Evolutionary conservation across 441 rosid genomes (phyloP).

Genomic region (Raphanus hybrid): DNA sequence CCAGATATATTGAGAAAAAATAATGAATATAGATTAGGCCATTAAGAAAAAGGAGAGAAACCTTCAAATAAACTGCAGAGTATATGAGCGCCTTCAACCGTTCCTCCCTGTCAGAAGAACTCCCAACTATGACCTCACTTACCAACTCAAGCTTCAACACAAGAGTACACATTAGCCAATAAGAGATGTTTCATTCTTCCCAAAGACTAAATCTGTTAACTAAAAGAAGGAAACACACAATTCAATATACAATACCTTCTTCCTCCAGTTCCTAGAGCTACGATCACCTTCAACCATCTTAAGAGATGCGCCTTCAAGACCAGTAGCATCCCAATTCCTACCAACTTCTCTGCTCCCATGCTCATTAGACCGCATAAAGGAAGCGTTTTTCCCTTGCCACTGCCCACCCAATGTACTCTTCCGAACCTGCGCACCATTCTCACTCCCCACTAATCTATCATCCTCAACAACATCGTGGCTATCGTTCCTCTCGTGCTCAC

Average conservation of each 20-base stretch:
- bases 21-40: not conserved
- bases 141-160: slow-evolving; percentile 88
- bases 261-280: slow-evolving; percentile 89
- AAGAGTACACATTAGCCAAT: slow-evolving; percentile 25
- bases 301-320: slow-evolving; percentile 74
- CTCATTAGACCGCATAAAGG: slow-evolving; percentile 87
- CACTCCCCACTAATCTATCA: slow-evolving; percentile 27
- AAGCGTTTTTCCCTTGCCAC: slow-evolving; percentile 85
- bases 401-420: slow-evolving; percentile 84
- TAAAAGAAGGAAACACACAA: not conserved
- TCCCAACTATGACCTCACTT: slow-evolving; percentile 66
- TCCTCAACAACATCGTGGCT: slow-evolving; percentile 24
- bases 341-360: slow-evolving; percentile 62
- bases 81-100: slow-evolving; percentile 75
- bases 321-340: slow-evolving; percentile 77
- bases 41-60: slow-evolving; percentile 33
- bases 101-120: slow-evolving; percentile 59
- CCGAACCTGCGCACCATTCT: slow-evolving; percentile 40
- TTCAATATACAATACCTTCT: slow-evolving; percentile 61
- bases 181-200: slow-evolving; percentile 18
- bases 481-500: slow-evolving; percentile 35
- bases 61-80: slow-evolving; percentile 94
- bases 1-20: slow-evolving; percentile 5
- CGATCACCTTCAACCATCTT: slow-evolving; percentile 87
- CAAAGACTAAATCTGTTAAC: not conserved